Evolutionary conservation across 768 basidiomycete genomes (phyloP).

Genomic region (Tricholoma saponaceum): DNA sequence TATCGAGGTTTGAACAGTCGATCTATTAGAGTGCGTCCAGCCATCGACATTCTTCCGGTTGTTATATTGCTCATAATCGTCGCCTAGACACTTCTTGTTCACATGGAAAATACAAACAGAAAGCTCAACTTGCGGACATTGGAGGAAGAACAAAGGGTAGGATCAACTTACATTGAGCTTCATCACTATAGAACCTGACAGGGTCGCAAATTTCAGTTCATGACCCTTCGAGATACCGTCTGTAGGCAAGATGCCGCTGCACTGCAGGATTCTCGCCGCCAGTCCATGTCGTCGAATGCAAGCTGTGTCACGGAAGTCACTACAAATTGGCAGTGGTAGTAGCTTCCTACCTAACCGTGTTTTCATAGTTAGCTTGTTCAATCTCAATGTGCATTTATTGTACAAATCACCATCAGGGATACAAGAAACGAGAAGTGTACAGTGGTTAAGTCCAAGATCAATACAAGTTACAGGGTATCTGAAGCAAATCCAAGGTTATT

Average conservation of each 20-base stretch:
- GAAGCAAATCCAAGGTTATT: background rate
- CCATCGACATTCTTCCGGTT: background rate
- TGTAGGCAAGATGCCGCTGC: slow-evolving; percentile 19
- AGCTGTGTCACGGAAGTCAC: background rate
- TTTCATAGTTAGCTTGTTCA: background rate
- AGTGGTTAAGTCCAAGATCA: too few species aligned
- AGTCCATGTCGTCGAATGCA: background rate
- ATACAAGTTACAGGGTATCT: background rate
- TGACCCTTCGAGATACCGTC: slow-evolving; percentile 22
- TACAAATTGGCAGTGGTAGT: background rate
- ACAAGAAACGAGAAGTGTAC: background rate
- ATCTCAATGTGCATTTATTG: background rate
- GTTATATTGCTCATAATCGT: background rate
- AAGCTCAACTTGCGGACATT: slow-evolving; percentile 46
- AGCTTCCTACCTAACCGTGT: background rate
- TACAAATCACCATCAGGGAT: background rate
- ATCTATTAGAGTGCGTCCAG: slow-evolving; percentile 52
- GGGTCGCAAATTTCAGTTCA: slow-evolving; percentile 16
- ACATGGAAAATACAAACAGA: slow-evolving; percentile 57
- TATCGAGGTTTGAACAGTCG: slow-evolving; percentile 57
- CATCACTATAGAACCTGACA: background rate
- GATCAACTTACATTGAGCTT: slow-evolving; percentile 9
- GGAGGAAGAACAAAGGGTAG: slow-evolving; percentile 54
- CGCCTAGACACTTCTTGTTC: slow-evolving; percentile 61
- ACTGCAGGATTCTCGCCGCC: background rate